These are phyloP conservation scores for Anthoceros angustus DNA, from an alignment of 225 moss, liverwort and hornwort genomes.

Conservation along the genomic window DNA sequence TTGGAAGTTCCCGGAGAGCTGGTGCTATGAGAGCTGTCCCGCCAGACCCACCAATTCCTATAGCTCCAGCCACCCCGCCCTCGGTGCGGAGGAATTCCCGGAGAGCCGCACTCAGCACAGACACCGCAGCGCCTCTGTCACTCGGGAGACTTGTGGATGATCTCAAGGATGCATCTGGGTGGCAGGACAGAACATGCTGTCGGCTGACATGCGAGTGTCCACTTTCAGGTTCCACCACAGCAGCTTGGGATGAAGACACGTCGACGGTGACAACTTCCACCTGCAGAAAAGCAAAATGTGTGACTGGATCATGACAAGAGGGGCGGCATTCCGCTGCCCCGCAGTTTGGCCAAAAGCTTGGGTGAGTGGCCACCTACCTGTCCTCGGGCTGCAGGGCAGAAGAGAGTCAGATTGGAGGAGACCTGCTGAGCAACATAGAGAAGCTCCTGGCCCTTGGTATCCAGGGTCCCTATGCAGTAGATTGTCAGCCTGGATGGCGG, in stretches of 20 bases:
- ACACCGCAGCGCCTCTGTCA: slow-evolving; percentile 41
- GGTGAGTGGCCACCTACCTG: slow-evolving; percentile 17
- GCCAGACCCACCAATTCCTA: slow-evolving; percentile 75
- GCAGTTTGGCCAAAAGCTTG: not conserved
- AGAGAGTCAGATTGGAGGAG: slow-evolving; percentile 38
- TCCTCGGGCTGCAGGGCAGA: slow-evolving; percentile 25
- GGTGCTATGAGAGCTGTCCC: slow-evolving; percentile 82
- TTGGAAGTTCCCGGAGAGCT: slow-evolving; percentile 67
- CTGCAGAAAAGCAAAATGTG: slow-evolving; percentile 16
- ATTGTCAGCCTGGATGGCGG: slow-evolving; percentile 6
- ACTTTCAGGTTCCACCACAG: slow-evolving; percentile 16
- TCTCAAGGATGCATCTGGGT: slow-evolving; percentile 54
- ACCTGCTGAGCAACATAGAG: slow-evolving; percentile 54
- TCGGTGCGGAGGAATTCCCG: slow-evolving; percentile 42
- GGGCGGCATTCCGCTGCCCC: not conserved
- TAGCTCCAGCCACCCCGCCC: slow-evolving; percentile 67
- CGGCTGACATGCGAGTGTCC: slow-evolving; percentile 44
- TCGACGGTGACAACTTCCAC: slow-evolving; percentile 78
- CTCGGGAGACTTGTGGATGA: slow-evolving; percentile 39
- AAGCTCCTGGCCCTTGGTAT: slow-evolving; percentile 68
- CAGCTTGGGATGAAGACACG: slow-evolving; percentile 50
- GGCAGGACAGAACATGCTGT: slow-evolving; percentile 68
- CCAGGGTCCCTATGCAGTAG: slow-evolving; percentile 81
- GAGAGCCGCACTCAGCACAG: slow-evolving; percentile 65
- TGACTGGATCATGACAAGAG: not conserved